Percentiles rank a stretch among this genome's conserved stretches.
These are phyloP conservation scores for Russula lepida DNA, from an alignment of 768 basidiomycete genomes.

Conservation along the genomic window DNA sequence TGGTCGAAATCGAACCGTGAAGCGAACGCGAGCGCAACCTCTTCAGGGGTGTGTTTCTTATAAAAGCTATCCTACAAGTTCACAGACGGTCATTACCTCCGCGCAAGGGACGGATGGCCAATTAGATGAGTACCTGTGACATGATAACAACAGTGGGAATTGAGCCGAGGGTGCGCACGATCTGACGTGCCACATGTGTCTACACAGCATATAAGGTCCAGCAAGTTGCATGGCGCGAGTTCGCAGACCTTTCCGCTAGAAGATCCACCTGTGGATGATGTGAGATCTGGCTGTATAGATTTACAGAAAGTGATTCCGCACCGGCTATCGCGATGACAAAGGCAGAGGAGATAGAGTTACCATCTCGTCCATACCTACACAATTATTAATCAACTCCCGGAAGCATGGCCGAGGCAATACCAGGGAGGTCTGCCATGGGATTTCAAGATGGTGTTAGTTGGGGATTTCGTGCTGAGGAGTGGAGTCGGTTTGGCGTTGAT, in stretches of 20 bases:
- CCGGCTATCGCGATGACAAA: conserved; percentile 84
- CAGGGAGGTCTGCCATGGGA: conserved; percentile 84
- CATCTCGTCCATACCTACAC: conserved; percentile 70
- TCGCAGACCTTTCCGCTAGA: conserved; percentile 71
- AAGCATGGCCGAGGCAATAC: conserved; percentile 31
- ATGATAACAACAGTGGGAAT: conserved; percentile 86
- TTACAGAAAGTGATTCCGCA: conserved; percentile 23
- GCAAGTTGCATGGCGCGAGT: background rate
- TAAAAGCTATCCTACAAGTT: conserved; percentile 83
- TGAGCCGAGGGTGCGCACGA: conserved; percentile 71
- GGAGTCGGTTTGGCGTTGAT: conserved; percentile 4
- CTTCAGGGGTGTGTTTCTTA: conserved; percentile 66
- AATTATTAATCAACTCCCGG: no score
- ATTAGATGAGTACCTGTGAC: conserved; percentile 51
- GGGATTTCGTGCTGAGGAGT: conserved; percentile 25
- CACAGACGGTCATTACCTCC: background rate
- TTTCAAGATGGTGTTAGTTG: conserved; percentile 69
- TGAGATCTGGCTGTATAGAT: background rate
- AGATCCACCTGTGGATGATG: conserved; percentile 47
- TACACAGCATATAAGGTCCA: conserved; percentile 25
- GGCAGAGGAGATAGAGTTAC: conserved; percentile 58
- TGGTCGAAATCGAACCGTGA: conserved; percentile 85
- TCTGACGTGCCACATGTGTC: conserved; percentile 82
- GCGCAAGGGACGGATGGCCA: background rate
- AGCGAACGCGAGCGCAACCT: conserved; percentile 74